Conservation (phyloP, 306 rosid species). For the Dryas octopetala region DNA sequence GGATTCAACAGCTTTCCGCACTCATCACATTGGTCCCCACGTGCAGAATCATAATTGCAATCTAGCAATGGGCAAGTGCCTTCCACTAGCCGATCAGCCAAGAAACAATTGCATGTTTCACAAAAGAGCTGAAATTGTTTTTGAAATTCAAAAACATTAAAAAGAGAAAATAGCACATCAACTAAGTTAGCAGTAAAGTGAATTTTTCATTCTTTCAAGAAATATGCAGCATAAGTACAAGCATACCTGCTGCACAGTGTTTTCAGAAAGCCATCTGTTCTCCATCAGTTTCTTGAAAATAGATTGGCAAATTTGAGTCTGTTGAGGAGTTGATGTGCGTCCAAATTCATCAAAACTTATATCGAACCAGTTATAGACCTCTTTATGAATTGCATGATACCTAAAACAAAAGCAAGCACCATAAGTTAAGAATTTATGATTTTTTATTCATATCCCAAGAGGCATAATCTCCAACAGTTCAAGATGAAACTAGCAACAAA, state of each 20-base stretch:
- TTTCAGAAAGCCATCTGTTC: constrained; percentile 62
- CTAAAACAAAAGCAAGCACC: constrained; percentile 31
- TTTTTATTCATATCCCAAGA: neutral
- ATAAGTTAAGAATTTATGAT: neutral
- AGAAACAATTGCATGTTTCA: constrained; percentile 58
- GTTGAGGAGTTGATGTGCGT: constrained; percentile 67
- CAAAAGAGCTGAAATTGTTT: constrained; percentile 60
- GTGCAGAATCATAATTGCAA: constrained; percentile 66
- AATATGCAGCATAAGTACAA: no score
- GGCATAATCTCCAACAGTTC: neutral
- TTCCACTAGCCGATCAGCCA: constrained; percentile 75
- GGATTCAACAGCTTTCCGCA: constrained; percentile 72
- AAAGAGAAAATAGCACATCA: neutral
- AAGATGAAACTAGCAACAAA: no score
- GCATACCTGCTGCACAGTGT: constrained; percentile 65
- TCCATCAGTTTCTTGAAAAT: constrained; percentile 58
- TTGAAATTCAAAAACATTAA: constrained; percentile 20
- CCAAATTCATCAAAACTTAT: constrained; percentile 76
- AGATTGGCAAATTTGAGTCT: constrained; percentile 70
- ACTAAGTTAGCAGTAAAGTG: neutral
- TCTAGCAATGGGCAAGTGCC: constrained; percentile 59
- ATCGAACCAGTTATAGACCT: constrained; percentile 64
- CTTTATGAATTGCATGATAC: constrained; percentile 61
- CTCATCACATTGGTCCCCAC: constrained; percentile 81
- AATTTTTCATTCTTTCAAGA: neutral